Conservation (phyloP, 2,329 filamentous ascomycete species). For the Chrysoporthe deuterocubensis region DNA sequence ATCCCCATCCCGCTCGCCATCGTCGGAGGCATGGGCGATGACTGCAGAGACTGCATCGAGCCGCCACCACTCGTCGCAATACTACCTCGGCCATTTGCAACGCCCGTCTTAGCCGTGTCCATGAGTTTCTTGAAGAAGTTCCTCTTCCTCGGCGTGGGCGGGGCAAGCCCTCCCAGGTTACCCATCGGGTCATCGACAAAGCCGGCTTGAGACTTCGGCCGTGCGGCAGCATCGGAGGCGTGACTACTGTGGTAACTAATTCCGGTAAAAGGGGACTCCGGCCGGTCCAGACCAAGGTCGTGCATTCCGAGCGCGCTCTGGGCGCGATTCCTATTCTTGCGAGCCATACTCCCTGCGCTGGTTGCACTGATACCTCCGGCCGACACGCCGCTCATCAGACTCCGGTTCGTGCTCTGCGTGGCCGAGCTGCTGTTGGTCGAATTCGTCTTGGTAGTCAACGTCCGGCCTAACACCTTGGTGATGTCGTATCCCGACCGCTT, state of each 20-base stretch:
- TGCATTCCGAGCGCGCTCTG: constrained; percentile 68
- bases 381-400: constrained; percentile 91
- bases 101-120: constrained; percentile 90
- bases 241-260: constrained; percentile 93
- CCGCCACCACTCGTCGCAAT: constrained; percentile 65
- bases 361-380: constrained; percentile 92
- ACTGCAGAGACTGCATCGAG: constrained; percentile 38
- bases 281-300: constrained; percentile 58
- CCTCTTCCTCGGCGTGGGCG: constrained; percentile 74
- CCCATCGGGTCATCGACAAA: constrained; percentile 68
- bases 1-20: constrained; percentile 42
- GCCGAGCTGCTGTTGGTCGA: constrained; percentile 68
- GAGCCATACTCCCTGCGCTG: constrained; percentile 89
- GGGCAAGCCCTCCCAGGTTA: constrained; percentile 78
- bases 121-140: constrained; percentile 97
- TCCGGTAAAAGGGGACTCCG: constrained; percentile 71
- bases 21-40: constrained; percentile 48
- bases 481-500: constrained; percentile 82
- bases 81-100: constrained; percentile 85
- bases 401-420: constrained; percentile 79
- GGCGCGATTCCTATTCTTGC: constrained; percentile 67
- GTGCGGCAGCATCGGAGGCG: constrained; percentile 58
- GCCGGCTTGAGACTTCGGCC: constrained; percentile 69
- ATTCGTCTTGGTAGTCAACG: constrained; percentile 86
- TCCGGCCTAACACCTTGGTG: constrained; percentile 71